Conservation (phyloP, 352 stramenopile genomes). For the Peronospora destructor region DNA sequence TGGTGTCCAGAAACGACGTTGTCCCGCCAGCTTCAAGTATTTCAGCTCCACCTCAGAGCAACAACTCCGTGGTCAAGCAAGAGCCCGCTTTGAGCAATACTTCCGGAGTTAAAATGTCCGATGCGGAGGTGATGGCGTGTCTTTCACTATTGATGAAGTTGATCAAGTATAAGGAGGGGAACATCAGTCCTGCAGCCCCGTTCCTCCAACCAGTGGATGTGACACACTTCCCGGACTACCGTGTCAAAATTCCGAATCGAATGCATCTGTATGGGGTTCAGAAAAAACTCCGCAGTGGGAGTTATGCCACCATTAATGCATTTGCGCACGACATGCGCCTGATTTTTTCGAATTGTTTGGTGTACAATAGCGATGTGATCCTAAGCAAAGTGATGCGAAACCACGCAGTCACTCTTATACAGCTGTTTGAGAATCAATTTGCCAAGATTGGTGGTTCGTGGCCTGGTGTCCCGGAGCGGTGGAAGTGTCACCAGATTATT, state of each 20-base stretch:
- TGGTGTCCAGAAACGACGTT: slow-evolving; percentile 1
- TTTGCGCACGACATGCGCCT: slow-evolving; percentile 76
- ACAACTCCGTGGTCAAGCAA: slow-evolving; percentile 24
- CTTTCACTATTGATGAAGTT: slow-evolving; percentile 68
- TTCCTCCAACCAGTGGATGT: slow-evolving; percentile 81
- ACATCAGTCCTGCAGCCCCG: slow-evolving; percentile 56
- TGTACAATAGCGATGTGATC: slow-evolving; percentile 85
- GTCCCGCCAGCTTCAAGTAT: background rate
- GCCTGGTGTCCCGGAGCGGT: slow-evolving; percentile 60
- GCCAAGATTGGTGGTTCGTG: slow-evolving; percentile 60
- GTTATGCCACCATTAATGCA: slow-evolving; percentile 52
- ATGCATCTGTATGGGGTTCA: slow-evolving; percentile 84
- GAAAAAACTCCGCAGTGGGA: slow-evolving; percentile 72
- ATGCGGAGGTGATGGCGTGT: slow-evolving; percentile 46
- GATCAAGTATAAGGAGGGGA: slow-evolving; percentile 82
- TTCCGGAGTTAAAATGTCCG: slow-evolving; percentile 44
- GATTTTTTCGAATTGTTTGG: slow-evolving; percentile 85
- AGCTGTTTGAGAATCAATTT: slow-evolving; percentile 72
- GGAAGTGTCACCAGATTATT: slow-evolving; percentile 81
- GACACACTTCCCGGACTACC: slow-evolving; percentile 79
- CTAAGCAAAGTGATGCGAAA: slow-evolving; percentile 79
- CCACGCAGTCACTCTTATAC: slow-evolving; percentile 78
- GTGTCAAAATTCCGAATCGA: slow-evolving; percentile 72
- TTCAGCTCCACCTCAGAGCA: slow-evolving; percentile 12
- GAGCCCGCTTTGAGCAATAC: slow-evolving; percentile 2